phyloP scores from a whole-genome alignment of 2,329 filamentous ascomycete genomes.

The Fusarium sp. region DNA sequence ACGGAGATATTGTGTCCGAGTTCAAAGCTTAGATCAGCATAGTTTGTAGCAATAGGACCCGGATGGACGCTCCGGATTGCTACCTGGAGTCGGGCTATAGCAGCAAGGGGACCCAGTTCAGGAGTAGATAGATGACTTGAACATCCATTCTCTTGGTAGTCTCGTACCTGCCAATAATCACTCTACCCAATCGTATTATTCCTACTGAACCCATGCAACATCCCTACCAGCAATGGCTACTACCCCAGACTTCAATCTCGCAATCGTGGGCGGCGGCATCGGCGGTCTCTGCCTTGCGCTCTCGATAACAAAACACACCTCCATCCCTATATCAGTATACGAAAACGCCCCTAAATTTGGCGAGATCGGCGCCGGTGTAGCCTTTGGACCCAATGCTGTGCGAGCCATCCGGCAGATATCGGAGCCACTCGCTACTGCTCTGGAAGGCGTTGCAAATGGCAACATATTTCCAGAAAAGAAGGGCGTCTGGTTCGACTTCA shows the following conservation, averaged over 20 bases:
- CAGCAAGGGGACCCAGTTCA: too few relatives aligned
- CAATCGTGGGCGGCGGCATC: constrained; percentile 32
- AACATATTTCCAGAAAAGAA: constrained; percentile 20
- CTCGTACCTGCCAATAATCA: too few relatives aligned
- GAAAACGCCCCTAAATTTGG: constrained; percentile 24
- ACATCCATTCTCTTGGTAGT: too few relatives aligned
- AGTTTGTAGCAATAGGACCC: too few relatives aligned
- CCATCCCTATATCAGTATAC: constrained; percentile 25
- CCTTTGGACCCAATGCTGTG: constrained; percentile 20
- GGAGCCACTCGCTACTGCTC: background rate
- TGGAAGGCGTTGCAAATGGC: background rate
- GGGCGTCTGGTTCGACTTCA: constrained; percentile 23
- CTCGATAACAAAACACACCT: constrained; percentile 1
- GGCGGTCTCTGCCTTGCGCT: constrained; percentile 22
- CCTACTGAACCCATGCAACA: background rate
- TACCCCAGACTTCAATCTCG: constrained; percentile 54
- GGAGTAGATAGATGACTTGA: too few relatives aligned
- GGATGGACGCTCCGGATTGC: too few relatives aligned
- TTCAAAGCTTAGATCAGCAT: too few relatives aligned
- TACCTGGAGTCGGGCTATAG: too few relatives aligned
- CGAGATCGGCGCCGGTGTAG: constrained; percentile 29
- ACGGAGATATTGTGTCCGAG: too few relatives aligned
- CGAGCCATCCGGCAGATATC: constrained; percentile 19
- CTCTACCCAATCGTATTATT: too few relatives aligned
- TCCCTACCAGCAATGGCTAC: background rate